Evolutionary conservation across 768 basidiomycete species (phyloP), one percentile per base, ranked within the genome.

Genomic region (Rhizopogon vesiculosus): DNA sequence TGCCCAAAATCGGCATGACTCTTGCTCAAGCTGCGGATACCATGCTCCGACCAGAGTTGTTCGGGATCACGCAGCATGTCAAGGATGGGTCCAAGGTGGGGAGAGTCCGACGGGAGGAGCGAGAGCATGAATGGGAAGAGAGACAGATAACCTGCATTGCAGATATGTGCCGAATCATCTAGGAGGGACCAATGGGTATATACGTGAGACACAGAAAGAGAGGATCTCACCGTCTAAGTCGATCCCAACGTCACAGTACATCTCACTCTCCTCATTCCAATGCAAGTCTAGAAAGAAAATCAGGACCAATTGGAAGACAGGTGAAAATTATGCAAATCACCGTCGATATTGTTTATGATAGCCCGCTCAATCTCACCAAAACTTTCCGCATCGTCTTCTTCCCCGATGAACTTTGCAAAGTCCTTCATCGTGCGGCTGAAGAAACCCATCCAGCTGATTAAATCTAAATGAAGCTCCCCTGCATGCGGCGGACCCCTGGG

Each of bases 371-470:
- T 88, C 57, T 85, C 84, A 42, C 70, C 74, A 63, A 87, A 98
- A 29, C 86, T 86, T n/a, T 74, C 72, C 52, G 79, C 82, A 64
- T 98, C 95, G 33, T 95, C 92, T n/a, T 69, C 74, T 69, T 96
- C 89, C 1, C 89, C 93, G 15, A 96, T 75, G 67, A 89, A 96
- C 56, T 82, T 85, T 0, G 95, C 88, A 55, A 98, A 89, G 45
- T 89, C 89, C 51, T 78, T 81, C 95, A 98, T 98, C 29, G 95
- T 98, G 60, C 88, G 78, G 35, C 91, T 83, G 72, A 98, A 98
- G 77, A 93, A 97, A 3, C 83, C 95, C 86, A 98, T 92, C 95
- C 95, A 98, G 31, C 89, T 88, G 59, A 94, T 91, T 55, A 98
- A 72, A 70, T 98, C 95, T 56, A 98, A 69, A 69, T 98, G 95